Evolutionary conservation across 257 asterid species (phyloP).

Genomic region (Ballota nigra): DNA sequence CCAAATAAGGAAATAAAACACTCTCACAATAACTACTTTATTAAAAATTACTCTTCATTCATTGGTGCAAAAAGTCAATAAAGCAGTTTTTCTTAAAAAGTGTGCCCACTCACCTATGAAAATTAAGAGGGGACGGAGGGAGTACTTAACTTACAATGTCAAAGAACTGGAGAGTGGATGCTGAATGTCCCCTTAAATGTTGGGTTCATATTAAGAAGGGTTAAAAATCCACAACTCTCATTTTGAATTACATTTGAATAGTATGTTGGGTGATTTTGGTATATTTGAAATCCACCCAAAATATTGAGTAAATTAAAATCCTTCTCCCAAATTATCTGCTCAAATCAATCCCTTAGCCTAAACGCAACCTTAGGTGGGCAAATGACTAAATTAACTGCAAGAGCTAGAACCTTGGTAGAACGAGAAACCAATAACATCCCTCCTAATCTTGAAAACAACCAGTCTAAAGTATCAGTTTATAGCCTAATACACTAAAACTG

Average conservation of each 20-base stretch:
- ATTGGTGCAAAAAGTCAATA: no score
- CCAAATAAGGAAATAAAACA: no score
- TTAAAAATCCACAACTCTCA: not conserved
- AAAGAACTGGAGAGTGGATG: not conserved
- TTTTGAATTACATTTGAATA: not conserved
- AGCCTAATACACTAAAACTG: not conserved
- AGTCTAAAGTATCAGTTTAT: not conserved
- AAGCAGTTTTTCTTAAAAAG: no score
- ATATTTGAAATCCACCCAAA: not conserved
- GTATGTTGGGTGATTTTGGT: not conserved
- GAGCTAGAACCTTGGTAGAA: no score
- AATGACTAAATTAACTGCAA: not conserved
- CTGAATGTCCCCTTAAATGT: not conserved
- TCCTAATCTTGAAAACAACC: slow-evolving; percentile 8
- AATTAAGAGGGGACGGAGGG: no score
- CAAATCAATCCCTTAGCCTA: not conserved
- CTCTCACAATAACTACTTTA: no score
- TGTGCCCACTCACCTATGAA: no score
- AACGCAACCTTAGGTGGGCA: not conserved
- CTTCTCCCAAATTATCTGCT: not conserved
- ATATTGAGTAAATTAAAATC: not conserved
- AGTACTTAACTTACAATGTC: not conserved
- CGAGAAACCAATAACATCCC: no score
- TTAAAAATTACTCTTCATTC: no score
- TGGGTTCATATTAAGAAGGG: not conserved